phyloP scores from a whole-genome alignment of 2,329 filamentous ascomycete species.

The Colletotrichum endophyticum region DNA sequence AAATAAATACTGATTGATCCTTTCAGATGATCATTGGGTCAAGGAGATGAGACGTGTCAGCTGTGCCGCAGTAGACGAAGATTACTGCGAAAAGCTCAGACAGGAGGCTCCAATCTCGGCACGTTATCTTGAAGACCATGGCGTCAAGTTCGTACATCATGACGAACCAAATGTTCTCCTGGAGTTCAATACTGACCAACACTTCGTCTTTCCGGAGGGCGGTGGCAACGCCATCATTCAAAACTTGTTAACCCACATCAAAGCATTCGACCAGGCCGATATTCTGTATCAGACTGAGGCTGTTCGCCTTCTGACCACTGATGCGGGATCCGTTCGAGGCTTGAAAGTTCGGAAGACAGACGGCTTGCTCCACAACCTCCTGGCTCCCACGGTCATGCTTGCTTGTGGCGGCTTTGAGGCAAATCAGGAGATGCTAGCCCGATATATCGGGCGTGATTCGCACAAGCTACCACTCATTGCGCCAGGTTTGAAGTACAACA shows the following conservation, averaged over 20 bases:
- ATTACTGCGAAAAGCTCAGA: neutral
- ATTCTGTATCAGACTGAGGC: neutral
- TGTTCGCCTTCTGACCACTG: neutral
- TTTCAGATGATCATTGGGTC: neutral
- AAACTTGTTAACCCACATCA: neutral
- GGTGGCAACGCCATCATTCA: neutral
- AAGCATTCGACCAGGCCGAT: neutral
- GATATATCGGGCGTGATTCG: neutral
- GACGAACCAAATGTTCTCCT: neutral
- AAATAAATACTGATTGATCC: accelerated
- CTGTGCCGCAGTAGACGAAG: neutral
- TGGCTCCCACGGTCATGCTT: neutral
- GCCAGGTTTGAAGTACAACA: neutral
- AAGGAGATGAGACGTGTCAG: neutral
- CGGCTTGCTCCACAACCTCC: neutral
- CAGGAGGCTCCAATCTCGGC: neutral
- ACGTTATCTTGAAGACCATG: neutral
- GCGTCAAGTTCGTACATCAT: neutral
- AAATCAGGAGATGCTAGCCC: neutral
- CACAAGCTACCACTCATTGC: neutral
- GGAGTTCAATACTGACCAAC: neutral
- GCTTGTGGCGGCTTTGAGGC: neutral
- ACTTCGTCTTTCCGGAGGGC: neutral
- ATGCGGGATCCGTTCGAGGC: neutral
- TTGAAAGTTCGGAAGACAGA: neutral